Percentiles rank a stretch among this genome's conserved stretches.
phyloP scores from a whole-genome alignment of 441 rosid genomes.

The Gossypium lobatum region DNA sequence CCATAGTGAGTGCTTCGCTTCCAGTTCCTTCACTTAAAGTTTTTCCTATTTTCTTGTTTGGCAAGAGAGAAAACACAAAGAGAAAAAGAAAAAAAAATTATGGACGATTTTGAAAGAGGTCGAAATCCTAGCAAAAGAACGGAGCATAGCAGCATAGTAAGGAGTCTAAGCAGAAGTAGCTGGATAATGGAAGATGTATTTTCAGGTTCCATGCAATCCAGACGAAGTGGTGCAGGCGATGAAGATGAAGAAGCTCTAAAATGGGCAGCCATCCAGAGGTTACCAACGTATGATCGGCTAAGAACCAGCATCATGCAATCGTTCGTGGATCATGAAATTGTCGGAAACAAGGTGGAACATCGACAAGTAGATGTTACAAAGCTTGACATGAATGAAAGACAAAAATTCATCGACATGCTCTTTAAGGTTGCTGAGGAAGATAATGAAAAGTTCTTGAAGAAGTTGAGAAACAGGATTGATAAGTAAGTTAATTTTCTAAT shows the following conservation, averaged over 20 bases:
- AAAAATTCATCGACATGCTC: conserved; percentile 48
- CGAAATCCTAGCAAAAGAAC: conserved; percentile 9
- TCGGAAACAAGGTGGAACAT: conserved; percentile 25
- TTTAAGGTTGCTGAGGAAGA: conserved; percentile 74
- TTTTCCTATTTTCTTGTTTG: no score
- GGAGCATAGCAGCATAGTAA: conserved; percentile 35
- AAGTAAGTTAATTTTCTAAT: conserved; percentile 30
- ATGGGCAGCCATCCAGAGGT: conserved; percentile 87
- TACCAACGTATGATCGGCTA: conserved; percentile 67
- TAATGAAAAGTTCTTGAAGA: conserved; percentile 50
- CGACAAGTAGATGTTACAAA: conserved; percentile 61
- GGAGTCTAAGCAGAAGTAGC: conserved; percentile 51
- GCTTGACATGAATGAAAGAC: conserved; percentile 53
- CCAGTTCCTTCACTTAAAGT: no score
- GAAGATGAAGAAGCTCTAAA: conserved; percentile 80
- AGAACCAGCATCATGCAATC: conserved; percentile 60
- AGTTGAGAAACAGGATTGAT: conserved; percentile 56
- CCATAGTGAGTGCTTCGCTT: neutral
- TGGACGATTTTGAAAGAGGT: conserved; percentile 12
- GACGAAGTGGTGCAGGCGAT: conserved; percentile 35
- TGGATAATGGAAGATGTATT: conserved; percentile 57
- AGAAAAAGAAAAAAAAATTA: neutral
- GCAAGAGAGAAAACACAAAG: no score
- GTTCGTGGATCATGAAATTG: conserved; percentile 29
- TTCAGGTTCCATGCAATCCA: conserved; percentile 26